Conservation (phyloP, 2,329 filamentous ascomycete species). For the Cercospora sp. region DNA sequence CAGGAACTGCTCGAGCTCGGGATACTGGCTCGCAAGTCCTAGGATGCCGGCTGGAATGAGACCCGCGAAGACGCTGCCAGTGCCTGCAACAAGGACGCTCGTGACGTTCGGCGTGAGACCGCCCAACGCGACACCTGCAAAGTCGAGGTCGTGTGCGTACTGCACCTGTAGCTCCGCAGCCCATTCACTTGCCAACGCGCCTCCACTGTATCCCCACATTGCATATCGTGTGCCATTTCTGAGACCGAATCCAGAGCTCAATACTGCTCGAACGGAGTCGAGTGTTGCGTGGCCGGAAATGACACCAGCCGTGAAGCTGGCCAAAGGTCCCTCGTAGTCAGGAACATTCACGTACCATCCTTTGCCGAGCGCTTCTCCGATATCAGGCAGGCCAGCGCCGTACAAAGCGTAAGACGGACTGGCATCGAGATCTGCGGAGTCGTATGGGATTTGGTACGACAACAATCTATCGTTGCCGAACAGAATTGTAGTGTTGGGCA, state of each 20-base stretch:
- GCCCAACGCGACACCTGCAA: constrained; percentile 53
- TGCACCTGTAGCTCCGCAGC: constrained; percentile 54
- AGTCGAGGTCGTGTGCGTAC: constrained; percentile 56
- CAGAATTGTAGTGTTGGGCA: constrained; percentile 22
- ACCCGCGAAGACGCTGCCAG: constrained; percentile 33
- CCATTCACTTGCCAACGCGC: constrained; percentile 54
- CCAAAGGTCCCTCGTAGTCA: constrained; percentile 48
- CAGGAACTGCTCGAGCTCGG: constrained; percentile 34
- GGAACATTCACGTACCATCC: constrained; percentile 53
- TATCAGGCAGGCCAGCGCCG: constrained; percentile 25
- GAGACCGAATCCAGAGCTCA: constrained; percentile 33
- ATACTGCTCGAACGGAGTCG: constrained; percentile 47
- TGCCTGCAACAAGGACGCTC: constrained; percentile 40
- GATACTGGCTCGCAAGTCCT: constrained; percentile 41
- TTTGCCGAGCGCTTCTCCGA: constrained; percentile 42
- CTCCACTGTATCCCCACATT: constrained; percentile 59
- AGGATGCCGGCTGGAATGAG: constrained; percentile 41
- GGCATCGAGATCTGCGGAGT: constrained; percentile 44
- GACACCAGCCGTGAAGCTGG: constrained; percentile 46
- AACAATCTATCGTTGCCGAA: constrained; percentile 26
- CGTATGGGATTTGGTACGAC: constrained; percentile 37
- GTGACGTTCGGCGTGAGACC: constrained; percentile 49
- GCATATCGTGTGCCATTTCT: constrained; percentile 31
- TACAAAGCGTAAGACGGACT: constrained; percentile 45
- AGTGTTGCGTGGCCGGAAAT: constrained; percentile 48